These are phyloP conservation scores for Fremontodendron californicum DNA, from an alignment of 345 rosid genomes.

Conservation along the genomic window DNA sequence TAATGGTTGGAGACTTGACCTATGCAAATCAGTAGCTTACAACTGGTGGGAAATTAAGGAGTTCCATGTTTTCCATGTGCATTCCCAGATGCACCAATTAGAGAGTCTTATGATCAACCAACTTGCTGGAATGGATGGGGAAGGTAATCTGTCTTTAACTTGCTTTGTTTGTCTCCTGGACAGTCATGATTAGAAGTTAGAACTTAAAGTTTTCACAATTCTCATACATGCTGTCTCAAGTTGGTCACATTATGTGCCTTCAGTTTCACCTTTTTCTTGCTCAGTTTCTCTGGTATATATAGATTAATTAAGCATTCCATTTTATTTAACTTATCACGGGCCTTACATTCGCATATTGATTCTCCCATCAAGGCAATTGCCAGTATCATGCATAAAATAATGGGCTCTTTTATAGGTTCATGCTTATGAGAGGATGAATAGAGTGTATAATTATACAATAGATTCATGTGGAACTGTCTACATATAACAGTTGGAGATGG, in stretches of 20 bases:
- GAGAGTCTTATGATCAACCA: slow-evolving; percentile 93
- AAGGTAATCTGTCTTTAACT: slow-evolving; percentile 41
- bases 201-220: not conserved
- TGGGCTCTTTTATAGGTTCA: slow-evolving; percentile 64
- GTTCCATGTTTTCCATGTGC: slow-evolving; percentile 67
- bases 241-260: not conserved
- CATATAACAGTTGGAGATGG: slow-evolving; percentile 84
- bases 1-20: slow-evolving; percentile 75
- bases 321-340: not conserved
- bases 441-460: slow-evolving; percentile 68
- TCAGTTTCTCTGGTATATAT: not conserved
- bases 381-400: not conserved
- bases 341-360: not conserved
- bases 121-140: slow-evolving; percentile 97
- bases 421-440: slow-evolving; percentile 86
- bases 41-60: slow-evolving; percentile 69
- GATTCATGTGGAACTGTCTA: slow-evolving; percentile 75
- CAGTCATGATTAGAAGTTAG: not conserved
- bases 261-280: not conserved
- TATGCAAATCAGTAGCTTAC: slow-evolving; percentile 87
- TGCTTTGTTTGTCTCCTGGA: not conserved
- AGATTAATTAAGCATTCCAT: not conserved
- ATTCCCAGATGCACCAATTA: slow-evolving; percentile 68
- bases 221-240: too few species aligned
- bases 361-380: not conserved